phyloP scores from a whole-genome alignment of 2,329 filamentous ascomycete genomes.

The Colletotrichum caudatum region DNA sequence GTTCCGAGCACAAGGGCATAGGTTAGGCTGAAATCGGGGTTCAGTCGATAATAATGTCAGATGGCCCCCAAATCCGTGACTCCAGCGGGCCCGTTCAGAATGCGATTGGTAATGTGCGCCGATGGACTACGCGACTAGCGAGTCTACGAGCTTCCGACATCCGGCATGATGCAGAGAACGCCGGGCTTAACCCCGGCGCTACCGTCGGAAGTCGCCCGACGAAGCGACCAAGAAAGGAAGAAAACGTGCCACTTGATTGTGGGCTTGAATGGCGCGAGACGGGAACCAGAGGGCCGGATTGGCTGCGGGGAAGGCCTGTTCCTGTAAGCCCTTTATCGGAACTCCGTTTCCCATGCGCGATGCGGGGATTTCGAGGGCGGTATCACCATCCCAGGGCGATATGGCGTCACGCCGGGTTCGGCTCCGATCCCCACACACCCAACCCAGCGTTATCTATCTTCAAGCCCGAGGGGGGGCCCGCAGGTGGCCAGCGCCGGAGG shows the following conservation, averaged over 20 bases:
- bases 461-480: slow-evolving; percentile 3
- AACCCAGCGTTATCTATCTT: slow-evolving; percentile 33
- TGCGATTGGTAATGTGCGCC: background rate
- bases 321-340: slow-evolving; percentile 15
- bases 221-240: background rate
- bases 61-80: background rate
- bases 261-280: slow-evolving; percentile 29
- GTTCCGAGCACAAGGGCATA: background rate
- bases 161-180: background rate
- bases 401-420: slow-evolving; percentile 41
- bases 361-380: slow-evolving; percentile 28
- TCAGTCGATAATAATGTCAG: background rate
- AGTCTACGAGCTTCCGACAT: background rate
- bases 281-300: background rate
- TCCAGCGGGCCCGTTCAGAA: background rate
- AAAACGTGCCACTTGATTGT: slow-evolving; percentile 37
- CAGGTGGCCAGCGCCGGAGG: background rate
- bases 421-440: slow-evolving; percentile 32
- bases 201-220: slow-evolving; percentile 34
- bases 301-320: slow-evolving; percentile 4
- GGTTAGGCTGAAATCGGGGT: background rate
- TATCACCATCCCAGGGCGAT: slow-evolving; percentile 37
- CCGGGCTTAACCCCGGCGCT: background rate
- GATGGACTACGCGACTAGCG: background rate
- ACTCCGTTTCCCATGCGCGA: slow-evolving; percentile 8